Evolutionary conservation across 768 basidiomycete genomes (phyloP).

Genomic region (Naganishia onofrii): DNA sequence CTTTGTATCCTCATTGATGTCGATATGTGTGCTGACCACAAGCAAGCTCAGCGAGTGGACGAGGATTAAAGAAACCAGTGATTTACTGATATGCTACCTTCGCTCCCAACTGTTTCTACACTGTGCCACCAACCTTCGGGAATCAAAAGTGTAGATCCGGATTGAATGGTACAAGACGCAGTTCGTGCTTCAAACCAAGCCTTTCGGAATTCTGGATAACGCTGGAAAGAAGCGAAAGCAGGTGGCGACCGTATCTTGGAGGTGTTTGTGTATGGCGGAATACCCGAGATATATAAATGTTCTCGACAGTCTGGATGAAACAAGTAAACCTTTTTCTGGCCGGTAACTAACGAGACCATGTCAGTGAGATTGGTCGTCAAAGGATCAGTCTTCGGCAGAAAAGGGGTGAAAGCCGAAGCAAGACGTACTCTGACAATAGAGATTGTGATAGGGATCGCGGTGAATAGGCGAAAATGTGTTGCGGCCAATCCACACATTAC

Average conservation of each 20-base stretch:
- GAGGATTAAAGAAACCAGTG: slow-evolving; percentile 27
- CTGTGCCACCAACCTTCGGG: slow-evolving; percentile 52
- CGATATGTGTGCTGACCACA: no score
- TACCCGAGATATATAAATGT: slow-evolving; percentile 36
- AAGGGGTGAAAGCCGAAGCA: no score
- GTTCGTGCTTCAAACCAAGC: slow-evolving; percentile 37
- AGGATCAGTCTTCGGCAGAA: neutral
- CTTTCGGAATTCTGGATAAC: slow-evolving; percentile 29
- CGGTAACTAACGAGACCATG: slow-evolving; percentile 35
- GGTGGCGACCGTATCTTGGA: slow-evolving; percentile 41
- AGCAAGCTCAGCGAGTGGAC: neutral
- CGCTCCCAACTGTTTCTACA: slow-evolving; percentile 33
- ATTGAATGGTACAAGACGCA: slow-evolving; percentile 35
- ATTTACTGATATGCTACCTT: slow-evolving; percentile 20
- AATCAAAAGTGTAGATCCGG: slow-evolving; percentile 43
- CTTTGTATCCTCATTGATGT: neutral
- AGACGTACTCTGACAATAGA: slow-evolving; percentile 45
- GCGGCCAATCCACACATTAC: slow-evolving; percentile 47
- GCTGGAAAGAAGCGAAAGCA: slow-evolving; percentile 28
- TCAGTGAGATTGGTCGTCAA: neutral
- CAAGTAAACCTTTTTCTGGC: slow-evolving; percentile 42
- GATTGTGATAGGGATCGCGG: slow-evolving; percentile 45
- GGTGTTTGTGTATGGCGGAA: slow-evolving; percentile 42
- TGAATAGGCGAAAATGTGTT: slow-evolving; percentile 48
- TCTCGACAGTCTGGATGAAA: slow-evolving; percentile 39